Conservation (phyloP, 768 basidiomycete species). For the Gelatoporia subvermispora region DNA sequence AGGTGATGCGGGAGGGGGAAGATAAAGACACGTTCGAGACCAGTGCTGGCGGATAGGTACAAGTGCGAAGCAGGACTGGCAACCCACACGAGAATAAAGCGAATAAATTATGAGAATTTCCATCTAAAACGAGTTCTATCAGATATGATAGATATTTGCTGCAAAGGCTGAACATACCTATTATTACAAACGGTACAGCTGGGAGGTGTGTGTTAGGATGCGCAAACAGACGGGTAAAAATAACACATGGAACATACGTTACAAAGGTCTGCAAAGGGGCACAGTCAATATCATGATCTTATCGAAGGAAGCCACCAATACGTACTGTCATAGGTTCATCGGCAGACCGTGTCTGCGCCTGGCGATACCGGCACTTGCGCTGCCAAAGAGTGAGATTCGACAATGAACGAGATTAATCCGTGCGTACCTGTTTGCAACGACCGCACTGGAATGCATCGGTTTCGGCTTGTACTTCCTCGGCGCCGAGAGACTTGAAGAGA, state of each 20-base stretch:
- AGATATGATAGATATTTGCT: background rate
- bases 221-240: conserved; percentile 2
- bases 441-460: conserved; percentile 97
- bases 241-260: conserved; percentile 44
- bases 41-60: too few species aligned
- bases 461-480: conserved; percentile 86
- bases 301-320: conserved; percentile 8
- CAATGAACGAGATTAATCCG: background rate
- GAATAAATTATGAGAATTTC: conserved; percentile 52
- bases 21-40: too few species aligned
- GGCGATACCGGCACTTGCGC: conserved; percentile 88
- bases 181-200: conserved; percentile 69
- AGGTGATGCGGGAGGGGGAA: too few species aligned
- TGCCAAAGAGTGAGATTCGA: conserved; percentile 21
- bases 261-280: conserved; percentile 66
- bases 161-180: conserved; percentile 28
- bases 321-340: conserved; percentile 98
- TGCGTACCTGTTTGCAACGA: conserved; percentile 80
- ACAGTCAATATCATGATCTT: conserved; percentile 5
- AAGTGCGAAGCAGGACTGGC: too few species aligned
- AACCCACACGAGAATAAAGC: too few species aligned
- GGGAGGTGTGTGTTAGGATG: conserved; percentile 1
- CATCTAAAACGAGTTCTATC: conserved; percentile 32
- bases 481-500: conserved; percentile 85
- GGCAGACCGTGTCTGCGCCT: conserved; percentile 95